These are phyloP conservation scores for Cyclospora cayetanensis DNA, from an alignment of 169 alveolate genomes.

Conservation along the genomic window DNA sequence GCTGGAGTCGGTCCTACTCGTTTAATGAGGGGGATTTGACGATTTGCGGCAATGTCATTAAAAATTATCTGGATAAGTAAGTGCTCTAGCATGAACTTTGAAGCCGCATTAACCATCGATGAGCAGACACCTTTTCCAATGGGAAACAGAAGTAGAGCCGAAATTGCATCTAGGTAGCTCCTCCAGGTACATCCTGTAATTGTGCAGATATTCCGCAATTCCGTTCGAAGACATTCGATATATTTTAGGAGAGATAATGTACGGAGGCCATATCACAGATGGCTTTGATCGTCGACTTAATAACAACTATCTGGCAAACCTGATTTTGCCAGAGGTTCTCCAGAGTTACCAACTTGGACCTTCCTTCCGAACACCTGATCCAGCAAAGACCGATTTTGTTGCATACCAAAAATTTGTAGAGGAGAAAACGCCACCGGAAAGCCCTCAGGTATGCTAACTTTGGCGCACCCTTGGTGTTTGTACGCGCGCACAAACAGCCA, in stretches of 20 bases:
- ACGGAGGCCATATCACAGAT: slow-evolving; percentile 98
- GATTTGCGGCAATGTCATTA: slow-evolving; percentile 94
- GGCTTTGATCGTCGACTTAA: slow-evolving; percentile 97
- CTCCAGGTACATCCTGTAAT: not conserved
- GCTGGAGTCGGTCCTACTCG: slow-evolving; percentile 95
- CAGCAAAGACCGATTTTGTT: slow-evolving; percentile 91
- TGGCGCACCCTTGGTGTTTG: not conserved
- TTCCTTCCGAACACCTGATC: slow-evolving; percentile 94
- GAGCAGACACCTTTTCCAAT: too few species aligned
- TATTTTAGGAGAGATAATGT: slow-evolving; percentile 97
- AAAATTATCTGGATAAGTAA: slow-evolving; percentile 89
- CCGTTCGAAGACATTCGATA: slow-evolving; percentile 97
- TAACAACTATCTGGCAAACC: slow-evolving; percentile 92
- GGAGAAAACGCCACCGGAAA: slow-evolving; percentile 94
- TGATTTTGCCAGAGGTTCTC: slow-evolving; percentile 91
- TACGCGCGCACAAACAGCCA: not conserved
- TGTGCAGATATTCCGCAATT: slow-evolving; percentile 86
- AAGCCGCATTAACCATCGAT: too few species aligned
- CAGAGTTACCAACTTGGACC: slow-evolving; percentile 85
- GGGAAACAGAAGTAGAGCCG: not conserved
- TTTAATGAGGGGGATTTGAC: slow-evolving; percentile 97
- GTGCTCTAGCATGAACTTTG: too few species aligned
- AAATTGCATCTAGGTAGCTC: not conserved
- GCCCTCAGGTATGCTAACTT: slow-evolving; percentile 73
- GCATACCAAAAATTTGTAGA: slow-evolving; percentile 93